Evolutionary conservation across 345 rosid genomes (phyloP).

Genomic region (Anastatica hierochuntica): DNA sequence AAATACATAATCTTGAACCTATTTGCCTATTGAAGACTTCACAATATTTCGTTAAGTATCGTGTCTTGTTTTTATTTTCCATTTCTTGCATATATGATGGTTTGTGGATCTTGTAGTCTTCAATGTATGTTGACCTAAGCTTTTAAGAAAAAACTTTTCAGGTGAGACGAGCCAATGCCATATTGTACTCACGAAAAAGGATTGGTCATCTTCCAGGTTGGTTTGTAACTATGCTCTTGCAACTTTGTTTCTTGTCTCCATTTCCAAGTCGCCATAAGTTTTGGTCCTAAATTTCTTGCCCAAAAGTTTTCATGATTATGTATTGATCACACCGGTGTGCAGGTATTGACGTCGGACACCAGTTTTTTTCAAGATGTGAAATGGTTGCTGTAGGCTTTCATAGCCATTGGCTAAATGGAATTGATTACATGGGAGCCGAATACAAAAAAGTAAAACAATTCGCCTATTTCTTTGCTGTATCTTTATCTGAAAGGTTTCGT

Average conservation of each 20-base stretch:
- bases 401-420: constrained; percentile 92
- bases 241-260: no score
- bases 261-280: neutral
- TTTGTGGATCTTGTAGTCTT: neutral
- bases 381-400: constrained; percentile 83
- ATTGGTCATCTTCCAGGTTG: constrained; percentile 76
- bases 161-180: constrained; percentile 42
- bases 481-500: neutral
- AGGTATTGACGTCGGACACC: constrained; percentile 88
- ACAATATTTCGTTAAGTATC: neutral
- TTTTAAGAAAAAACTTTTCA: constrained; percentile 13
- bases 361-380: constrained; percentile 86
- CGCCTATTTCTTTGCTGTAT: neutral
- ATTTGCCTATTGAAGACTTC: no score
- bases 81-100: neutral
- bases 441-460: no score
- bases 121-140: neutral
- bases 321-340: constrained; percentile 13
- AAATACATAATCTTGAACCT: neutral
- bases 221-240: constrained; percentile 22
- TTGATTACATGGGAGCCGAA: constrained; percentile 41
- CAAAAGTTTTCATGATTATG: neutral
- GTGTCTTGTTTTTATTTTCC: no score
- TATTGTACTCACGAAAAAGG: constrained; percentile 49
- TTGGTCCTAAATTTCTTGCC: neutral